Conservation (phyloP, 2,329 filamentous ascomycete genomes). For the Scedosporium boydii region DNA sequence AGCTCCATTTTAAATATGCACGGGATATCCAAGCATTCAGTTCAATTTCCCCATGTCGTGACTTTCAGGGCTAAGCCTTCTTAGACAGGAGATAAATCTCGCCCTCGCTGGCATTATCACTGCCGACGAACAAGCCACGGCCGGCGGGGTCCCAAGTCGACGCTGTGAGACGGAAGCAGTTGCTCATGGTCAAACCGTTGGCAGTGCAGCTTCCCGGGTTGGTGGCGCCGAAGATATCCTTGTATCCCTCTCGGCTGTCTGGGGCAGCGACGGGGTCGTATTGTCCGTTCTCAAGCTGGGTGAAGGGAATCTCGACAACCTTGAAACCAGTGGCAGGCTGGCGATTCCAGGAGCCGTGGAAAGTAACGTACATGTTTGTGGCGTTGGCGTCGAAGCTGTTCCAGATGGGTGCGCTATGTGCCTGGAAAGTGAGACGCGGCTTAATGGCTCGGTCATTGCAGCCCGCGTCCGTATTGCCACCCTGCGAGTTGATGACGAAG, state of each 20-base stretch:
- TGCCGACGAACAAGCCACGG: slow-evolving; percentile 14
- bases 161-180: slow-evolving; percentile 15
- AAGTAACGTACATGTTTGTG: slow-evolving; percentile 46
- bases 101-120: slow-evolving; percentile 14
- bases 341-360: slow-evolving; percentile 50
- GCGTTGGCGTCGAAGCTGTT: slow-evolving; percentile 45
- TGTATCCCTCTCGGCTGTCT: slow-evolving; percentile 19
- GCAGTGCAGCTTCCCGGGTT: slow-evolving; percentile 15
- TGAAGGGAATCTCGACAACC: slow-evolving; percentile 25
- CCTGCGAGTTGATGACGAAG: slow-evolving; percentile 25
- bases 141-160: slow-evolving; percentile 13
- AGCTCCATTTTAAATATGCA: no score
- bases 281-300: slow-evolving; percentile 12
- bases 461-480: slow-evolving; percentile 22
- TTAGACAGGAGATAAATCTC: slow-evolving; percentile 13
- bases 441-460: slow-evolving; percentile 21
- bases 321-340: slow-evolving; percentile 26
- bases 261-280: slow-evolving; percentile 22
- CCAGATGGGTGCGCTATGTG: slow-evolving; percentile 52
- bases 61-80: slow-evolving; percentile 10
- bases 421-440: slow-evolving; percentile 43
- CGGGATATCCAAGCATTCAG: no score
- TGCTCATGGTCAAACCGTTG: slow-evolving; percentile 11
- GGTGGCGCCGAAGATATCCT: slow-evolving; percentile 21
- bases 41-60: no score